A percentile compares a stretch with the other conserved stretches of the same genome.
phyloP scores from a whole-genome alignment of 768 basidiomycete species.

The Leccinum boreale region DNA sequence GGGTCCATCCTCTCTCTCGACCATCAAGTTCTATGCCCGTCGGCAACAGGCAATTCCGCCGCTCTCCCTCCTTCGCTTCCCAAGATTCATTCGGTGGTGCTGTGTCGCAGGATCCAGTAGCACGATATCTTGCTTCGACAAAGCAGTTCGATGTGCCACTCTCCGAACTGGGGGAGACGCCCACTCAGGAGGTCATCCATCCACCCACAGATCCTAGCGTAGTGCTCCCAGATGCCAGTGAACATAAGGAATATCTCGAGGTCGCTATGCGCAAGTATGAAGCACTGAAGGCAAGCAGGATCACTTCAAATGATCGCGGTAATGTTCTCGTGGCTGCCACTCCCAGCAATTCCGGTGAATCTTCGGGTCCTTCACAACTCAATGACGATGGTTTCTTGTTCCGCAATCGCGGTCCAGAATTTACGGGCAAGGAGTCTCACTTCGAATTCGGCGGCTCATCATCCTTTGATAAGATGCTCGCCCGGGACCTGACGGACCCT shows the following conservation, averaged over 20 bases:
- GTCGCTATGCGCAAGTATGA: slow-evolving; percentile 27
- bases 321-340: slow-evolving; percentile 51
- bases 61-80: slow-evolving; percentile 42
- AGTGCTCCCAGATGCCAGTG: slow-evolving; percentile 49
- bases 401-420: slow-evolving; percentile 8
- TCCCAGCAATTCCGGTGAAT: slow-evolving; percentile 42
- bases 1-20: slow-evolving; percentile 12
- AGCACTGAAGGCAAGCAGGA: slow-evolving; percentile 14
- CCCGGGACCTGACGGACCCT: slow-evolving; percentile 28
- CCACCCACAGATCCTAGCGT: slow-evolving; percentile 41
- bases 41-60: slow-evolving; percentile 19
- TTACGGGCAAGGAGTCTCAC: slow-evolving; percentile 23
- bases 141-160: slow-evolving; percentile 58
- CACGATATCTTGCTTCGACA: slow-evolving; percentile 41
- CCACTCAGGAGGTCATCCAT: slow-evolving; percentile 25
- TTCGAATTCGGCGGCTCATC: slow-evolving; percentile 41
- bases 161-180: slow-evolving; percentile 45
- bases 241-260: slow-evolving; percentile 25
- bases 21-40: slow-evolving; percentile 23
- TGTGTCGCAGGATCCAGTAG: slow-evolving; percentile 45
- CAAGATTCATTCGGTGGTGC: slow-evolving; percentile 64
- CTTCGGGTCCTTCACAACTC: slow-evolving; percentile 14
- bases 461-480: slow-evolving; percentile 38
- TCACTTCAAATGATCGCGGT: slow-evolving; percentile 7
- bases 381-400: slow-evolving; percentile 9